Evolutionary conservation across 1,284 basidiomycete genomes (phyloP).

Genomic region (Violaceomyces palustris): DNA sequence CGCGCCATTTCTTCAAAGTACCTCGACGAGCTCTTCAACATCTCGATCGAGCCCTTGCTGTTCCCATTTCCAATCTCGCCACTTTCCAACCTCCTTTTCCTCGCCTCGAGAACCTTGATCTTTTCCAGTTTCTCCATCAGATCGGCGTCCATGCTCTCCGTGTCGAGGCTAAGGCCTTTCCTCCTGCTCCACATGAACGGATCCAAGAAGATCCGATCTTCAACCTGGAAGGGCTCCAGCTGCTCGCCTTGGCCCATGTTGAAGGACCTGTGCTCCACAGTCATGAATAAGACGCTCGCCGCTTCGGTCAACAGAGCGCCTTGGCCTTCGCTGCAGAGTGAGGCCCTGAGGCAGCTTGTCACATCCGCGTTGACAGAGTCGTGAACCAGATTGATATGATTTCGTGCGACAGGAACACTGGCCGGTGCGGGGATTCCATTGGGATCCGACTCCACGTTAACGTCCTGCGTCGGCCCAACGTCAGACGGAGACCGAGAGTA

Average conservation of each 20-base stretch:
- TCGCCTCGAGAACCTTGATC: constrained; percentile 11
- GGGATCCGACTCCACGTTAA: no score
- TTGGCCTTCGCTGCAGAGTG: constrained; percentile 22
- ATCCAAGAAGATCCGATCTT: constrained; percentile 23
- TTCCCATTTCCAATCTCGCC: constrained; percentile 8
- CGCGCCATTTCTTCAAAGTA: constrained; percentile 20
- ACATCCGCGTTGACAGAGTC: constrained; percentile 23
- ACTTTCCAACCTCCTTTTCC: constrained; percentile 14
- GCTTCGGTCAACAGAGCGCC: constrained; percentile 19
- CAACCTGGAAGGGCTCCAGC: constrained; percentile 9
- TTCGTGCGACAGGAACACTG: constrained; percentile 9
- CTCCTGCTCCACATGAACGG: constrained; percentile 28
- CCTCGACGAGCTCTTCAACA: constrained; percentile 11
- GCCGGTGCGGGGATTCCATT: neutral
- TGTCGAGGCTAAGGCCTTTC: constrained; percentile 16
- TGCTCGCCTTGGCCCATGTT: neutral
- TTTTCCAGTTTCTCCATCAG: constrained; percentile 8
- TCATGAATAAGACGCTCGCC: constrained; percentile 13
- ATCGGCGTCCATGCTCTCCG: constrained; percentile 13
- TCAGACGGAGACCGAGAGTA: neutral
- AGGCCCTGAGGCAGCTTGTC: constrained; percentile 18
- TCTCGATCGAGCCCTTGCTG: constrained; percentile 3
- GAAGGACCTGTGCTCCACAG: constrained; percentile 11
- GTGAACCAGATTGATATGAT: constrained; percentile 14
- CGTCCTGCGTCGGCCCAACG: neutral